These are phyloP conservation scores for Stevia rebaudiana DNA, from an alignment of 140 eudicot genomes.

Conservation along the genomic window DNA sequence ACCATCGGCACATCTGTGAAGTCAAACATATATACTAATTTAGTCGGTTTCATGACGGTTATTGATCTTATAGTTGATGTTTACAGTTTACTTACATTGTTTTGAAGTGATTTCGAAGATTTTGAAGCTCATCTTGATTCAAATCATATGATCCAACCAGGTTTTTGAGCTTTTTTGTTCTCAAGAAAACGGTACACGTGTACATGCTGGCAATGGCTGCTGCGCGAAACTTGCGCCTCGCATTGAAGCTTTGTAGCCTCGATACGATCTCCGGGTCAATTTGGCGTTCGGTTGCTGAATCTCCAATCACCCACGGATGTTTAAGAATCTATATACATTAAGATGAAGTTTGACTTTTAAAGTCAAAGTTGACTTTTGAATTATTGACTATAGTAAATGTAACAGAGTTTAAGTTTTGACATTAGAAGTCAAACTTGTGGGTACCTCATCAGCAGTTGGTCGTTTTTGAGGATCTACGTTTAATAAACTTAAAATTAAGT, in stretches of 20 bases:
- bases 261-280: conserved; percentile 88
- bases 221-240: conserved; percentile 68
- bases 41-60: not conserved
- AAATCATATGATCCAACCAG: conserved; percentile 78
- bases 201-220: conserved; percentile 73
- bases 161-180: conserved; percentile 66
- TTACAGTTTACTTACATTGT: conserved; percentile 41
- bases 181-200: conserved; percentile 64
- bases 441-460: conserved; percentile 70
- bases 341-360: conserved; percentile 1
- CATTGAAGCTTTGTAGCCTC: conserved; percentile 60
- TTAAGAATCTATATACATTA: conserved; percentile 47
- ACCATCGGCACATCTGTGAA: conserved; percentile 69
- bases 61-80: not conserved
- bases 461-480: conserved; percentile 59
- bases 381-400: not conserved
- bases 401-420: not conserved
- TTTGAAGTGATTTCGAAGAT: conserved; percentile 56
- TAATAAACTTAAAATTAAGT: conserved; percentile 57
- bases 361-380: not conserved
- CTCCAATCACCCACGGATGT: conserved; percentile 82
- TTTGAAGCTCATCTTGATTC: conserved; percentile 67
- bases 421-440: not conserved
- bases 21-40: not conserved
- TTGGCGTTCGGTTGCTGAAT: conserved; percentile 61